Evolutionary conservation across 2,329 filamentous ascomycete species (phyloP).

Genomic region (Elsinoe necatrix): DNA sequence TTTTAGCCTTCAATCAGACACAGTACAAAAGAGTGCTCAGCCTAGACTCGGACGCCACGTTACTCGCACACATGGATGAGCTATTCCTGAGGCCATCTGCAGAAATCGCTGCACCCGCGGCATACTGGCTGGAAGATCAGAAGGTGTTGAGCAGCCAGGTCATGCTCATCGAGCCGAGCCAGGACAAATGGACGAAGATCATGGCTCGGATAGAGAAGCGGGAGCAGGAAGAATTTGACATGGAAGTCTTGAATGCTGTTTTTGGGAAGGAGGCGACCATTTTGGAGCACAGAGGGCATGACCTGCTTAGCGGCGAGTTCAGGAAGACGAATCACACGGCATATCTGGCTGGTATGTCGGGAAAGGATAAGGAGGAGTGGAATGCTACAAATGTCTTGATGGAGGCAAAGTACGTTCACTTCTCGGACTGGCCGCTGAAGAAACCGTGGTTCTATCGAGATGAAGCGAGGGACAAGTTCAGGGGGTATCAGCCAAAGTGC

Average conservation of each 20-base stretch:
- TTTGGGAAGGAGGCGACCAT: constrained; percentile 54
- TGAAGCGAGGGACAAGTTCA: constrained; percentile 34
- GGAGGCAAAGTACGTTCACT: constrained; percentile 58
- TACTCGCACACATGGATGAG: constrained; percentile 59
- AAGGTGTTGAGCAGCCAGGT: constrained; percentile 18
- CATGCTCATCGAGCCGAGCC: constrained; percentile 20
- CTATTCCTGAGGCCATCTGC: constrained; percentile 57
- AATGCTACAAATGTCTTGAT: constrained; percentile 47
- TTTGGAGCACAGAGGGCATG: constrained; percentile 56
- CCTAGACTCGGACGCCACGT: constrained; percentile 55
- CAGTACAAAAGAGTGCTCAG: constrained; percentile 52
- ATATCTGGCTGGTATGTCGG: constrained; percentile 34
- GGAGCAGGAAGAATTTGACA: constrained; percentile 40
- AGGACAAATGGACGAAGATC: constrained; percentile 16
- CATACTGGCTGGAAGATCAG: constrained; percentile 56
- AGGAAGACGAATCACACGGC: constrained; percentile 43
- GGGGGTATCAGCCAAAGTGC: constrained; percentile 40
- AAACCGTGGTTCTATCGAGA: constrained; percentile 49
- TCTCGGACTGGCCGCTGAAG: constrained; percentile 60
- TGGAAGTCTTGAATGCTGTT: constrained; percentile 58
- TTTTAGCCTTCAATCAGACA: constrained; percentile 59
- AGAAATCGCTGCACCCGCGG: constrained; percentile 58
- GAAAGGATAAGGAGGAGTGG: constrained; percentile 44
- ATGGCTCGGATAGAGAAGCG: constrained; percentile 12
- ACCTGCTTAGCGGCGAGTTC: constrained; percentile 56